These are phyloP conservation scores for Acanthamoeba polyphaga DNA, from an alignment of 208 protist species.

Conservation along the genomic window DNA sequence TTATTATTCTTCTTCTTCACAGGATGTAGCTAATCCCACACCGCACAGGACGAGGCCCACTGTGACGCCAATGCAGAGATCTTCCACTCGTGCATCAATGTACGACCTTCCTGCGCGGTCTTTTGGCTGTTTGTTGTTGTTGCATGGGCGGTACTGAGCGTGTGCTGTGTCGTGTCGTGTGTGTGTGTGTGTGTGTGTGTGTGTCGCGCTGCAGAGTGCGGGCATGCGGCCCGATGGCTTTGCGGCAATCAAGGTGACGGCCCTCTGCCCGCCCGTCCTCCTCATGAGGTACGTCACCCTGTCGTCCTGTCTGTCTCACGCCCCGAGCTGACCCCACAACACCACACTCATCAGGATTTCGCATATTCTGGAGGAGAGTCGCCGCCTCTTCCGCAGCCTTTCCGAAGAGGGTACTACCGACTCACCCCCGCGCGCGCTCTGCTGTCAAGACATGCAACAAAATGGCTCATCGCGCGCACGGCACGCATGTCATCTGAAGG, in stretches of 20 bases:
- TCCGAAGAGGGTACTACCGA: neutral
- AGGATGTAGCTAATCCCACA: too few species aligned
- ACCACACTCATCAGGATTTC: neutral
- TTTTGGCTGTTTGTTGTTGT: neutral
- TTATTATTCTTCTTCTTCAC: too few species aligned
- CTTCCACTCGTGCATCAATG: conserved; percentile 94
- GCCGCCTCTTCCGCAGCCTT: conserved; percentile 44
- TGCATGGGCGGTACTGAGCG: too few species aligned
- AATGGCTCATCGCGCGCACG: too few species aligned
- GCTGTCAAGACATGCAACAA: neutral
- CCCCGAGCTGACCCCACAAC: neutral
- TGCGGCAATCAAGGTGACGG: conserved; percentile 94
- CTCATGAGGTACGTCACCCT: conserved; percentile 9
- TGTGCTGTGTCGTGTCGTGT: too few species aligned
- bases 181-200: too few species aligned
- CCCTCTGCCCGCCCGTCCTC: conserved; percentile 88
- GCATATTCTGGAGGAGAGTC: conserved; percentile 30
- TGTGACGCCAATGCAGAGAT: conserved; percentile 95
- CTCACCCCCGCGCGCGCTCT: neutral
- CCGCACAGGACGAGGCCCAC: conserved; percentile 31
- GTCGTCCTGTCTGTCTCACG: neutral
- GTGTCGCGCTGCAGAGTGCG: conserved; percentile 81
- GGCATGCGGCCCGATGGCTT: conserved; percentile 88
- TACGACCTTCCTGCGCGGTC: conserved; percentile 76
- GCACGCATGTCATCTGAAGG: neutral